phyloP scores from a whole-genome alignment of 108 stramenopile genomes.

The Nitzschia sp. region DNA sequence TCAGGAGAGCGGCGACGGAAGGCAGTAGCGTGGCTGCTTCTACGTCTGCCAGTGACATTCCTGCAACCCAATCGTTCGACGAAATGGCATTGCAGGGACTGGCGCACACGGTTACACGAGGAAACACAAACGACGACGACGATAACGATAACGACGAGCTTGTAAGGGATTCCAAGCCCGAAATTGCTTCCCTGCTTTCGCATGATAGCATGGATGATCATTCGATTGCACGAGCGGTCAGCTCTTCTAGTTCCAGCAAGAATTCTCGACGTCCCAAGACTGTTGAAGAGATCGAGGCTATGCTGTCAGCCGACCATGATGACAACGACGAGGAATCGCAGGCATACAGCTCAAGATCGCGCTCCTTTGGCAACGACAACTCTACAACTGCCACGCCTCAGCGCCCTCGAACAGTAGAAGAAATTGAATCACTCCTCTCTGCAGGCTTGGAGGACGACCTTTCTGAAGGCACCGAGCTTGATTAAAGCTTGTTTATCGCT shows the following conservation, averaged over 20 bases:
- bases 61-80: slow-evolving; percentile 18
- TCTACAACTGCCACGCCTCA: not conserved
- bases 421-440: slow-evolving; percentile 29
- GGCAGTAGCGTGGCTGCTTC: slow-evolving; percentile 7
- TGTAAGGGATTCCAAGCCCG: not conserved
- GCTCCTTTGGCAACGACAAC: not conserved
- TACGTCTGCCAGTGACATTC: not conserved
- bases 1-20: not conserved
- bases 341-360: not conserved
- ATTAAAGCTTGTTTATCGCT: no score
- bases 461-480: no score
- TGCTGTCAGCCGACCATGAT: slow-evolving; percentile 20
- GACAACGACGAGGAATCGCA: slow-evolving; percentile 5
- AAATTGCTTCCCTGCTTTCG: slow-evolving; percentile 18
- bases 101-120: not conserved
- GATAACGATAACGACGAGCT: not conserved
- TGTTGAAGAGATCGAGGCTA: slow-evolving; percentile 35
- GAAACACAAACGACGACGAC: not conserved
- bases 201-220: slow-evolving; percentile 19
- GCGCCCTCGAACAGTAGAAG: slow-evolving; percentile 27
- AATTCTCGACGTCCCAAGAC: slow-evolving; percentile 20
- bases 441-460: slow-evolving; percentile 12
- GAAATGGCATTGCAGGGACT: slow-evolving; percentile 29
- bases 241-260: not conserved
- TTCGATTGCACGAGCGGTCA: not conserved